Evolutionary conservation across 768 basidiomycete species (phyloP).

Genomic region (Imleria badia): DNA sequence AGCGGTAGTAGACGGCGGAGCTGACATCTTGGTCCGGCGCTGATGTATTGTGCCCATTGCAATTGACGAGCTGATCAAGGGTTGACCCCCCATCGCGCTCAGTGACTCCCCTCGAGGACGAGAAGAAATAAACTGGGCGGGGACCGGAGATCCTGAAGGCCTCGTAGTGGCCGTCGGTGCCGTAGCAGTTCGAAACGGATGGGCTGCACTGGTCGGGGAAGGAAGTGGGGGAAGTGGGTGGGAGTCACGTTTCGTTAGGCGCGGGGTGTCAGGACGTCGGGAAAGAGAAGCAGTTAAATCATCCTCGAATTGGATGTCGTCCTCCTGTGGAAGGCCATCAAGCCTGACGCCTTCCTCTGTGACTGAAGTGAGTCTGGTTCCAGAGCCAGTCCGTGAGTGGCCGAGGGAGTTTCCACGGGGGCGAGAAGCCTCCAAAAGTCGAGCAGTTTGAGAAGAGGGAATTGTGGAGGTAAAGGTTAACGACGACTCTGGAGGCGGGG

Average conservation of each 20-base stretch:
- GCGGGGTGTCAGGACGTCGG: slow-evolving; percentile 42
- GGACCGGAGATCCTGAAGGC: slow-evolving; percentile 52
- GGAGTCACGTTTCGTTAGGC: slow-evolving; percentile 47
- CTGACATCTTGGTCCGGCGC: slow-evolving; percentile 64
- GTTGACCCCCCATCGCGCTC: slow-evolving; percentile 30
- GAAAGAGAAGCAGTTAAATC: slow-evolving; percentile 33
- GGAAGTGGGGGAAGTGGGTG: slow-evolving; percentile 71
- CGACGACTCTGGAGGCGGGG: slow-evolving; percentile 46
- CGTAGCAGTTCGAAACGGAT: slow-evolving; percentile 29
- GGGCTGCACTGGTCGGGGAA: slow-evolving; percentile 38
- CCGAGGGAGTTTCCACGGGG: slow-evolving; percentile 49
- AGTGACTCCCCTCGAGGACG: slow-evolving; percentile 61
- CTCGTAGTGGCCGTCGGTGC: slow-evolving; percentile 19
- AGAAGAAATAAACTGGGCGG: slow-evolving; percentile 39
- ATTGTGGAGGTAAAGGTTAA: slow-evolving; percentile 28
- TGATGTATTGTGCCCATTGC: slow-evolving; percentile 66
- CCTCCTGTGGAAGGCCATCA: slow-evolving; percentile 35
- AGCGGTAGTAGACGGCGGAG: slow-evolving; percentile 44
- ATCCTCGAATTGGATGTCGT: slow-evolving; percentile 28
- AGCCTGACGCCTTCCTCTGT: slow-evolving; percentile 54
- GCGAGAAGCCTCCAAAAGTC: slow-evolving; percentile 39
- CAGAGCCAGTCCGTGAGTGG: slow-evolving; percentile 57
- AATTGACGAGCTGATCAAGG: slow-evolving; percentile 59
- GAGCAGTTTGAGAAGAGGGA: slow-evolving; percentile 30
- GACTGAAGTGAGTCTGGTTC: slow-evolving; percentile 55